A percentile compares a stretch with the other conserved stretches of the same genome.
Evolutionary conservation across 768 basidiomycete species (phyloP).

Genomic region (Strobilomyces echinocephalus): DNA sequence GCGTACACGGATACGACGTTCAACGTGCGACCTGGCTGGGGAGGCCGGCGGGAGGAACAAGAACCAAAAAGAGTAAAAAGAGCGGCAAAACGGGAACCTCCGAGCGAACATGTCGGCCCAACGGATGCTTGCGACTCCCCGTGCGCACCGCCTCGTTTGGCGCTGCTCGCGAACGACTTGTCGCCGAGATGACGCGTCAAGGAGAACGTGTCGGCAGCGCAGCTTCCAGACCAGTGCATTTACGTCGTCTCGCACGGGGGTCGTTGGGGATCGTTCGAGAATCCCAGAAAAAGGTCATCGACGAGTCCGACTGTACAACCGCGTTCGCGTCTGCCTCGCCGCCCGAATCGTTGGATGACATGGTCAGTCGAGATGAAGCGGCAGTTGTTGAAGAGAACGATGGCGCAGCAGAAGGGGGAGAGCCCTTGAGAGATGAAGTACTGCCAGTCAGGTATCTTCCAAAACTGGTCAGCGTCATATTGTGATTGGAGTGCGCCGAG

Average conservation of each 20-base stretch:
- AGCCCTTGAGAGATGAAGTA: conserved; percentile 38
- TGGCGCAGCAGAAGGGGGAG: conserved; percentile 34
- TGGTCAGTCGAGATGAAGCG: conserved; percentile 36
- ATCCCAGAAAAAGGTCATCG: conserved; percentile 20
- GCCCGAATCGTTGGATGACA: too few relatives aligned
- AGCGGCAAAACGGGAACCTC: not conserved
- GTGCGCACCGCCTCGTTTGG: too few relatives aligned
- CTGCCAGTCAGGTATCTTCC: conserved; percentile 36
- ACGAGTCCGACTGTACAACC: conserved; percentile 30
- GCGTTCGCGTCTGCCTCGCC: too few relatives aligned
- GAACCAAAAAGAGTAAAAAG: not conserved
- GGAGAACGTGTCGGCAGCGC: conserved; percentile 20
- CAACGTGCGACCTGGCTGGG: not conserved
- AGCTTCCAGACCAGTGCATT: conserved; percentile 27
- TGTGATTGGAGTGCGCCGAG: conserved; percentile 27
- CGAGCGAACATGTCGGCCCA: conserved; percentile 10
- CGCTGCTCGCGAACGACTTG: conserved; percentile 26
- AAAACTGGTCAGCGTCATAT: conserved; percentile 22
- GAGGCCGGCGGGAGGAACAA: too few relatives aligned
- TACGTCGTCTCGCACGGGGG: conserved; percentile 26
- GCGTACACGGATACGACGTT: not conserved
- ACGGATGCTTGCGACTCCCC: conserved; percentile 4
- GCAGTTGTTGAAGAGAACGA: conserved; percentile 33
- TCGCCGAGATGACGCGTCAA: conserved; percentile 25
- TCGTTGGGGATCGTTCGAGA: conserved; percentile 21